Evolutionary conservation across 2,329 filamentous ascomycete genomes (phyloP).

Genomic region (Keithomyces neogunnii): DNA sequence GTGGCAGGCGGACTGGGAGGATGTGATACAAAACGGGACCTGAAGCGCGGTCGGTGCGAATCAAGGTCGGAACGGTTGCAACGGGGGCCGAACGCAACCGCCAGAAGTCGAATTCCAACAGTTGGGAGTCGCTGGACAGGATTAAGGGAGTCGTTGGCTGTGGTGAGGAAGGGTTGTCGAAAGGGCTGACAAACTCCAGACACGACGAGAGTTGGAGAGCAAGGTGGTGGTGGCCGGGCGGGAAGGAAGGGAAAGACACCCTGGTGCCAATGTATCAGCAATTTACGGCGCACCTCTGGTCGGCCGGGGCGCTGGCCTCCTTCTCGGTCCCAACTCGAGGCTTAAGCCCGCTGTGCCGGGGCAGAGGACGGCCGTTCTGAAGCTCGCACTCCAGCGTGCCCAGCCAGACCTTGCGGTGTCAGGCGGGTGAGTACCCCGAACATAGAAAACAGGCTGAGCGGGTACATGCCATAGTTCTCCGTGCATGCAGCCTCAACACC

Average conservation of each 20-base stretch:
- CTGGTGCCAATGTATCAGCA: background rate
- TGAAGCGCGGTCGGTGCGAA: constrained; percentile 5
- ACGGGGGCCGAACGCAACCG: background rate
- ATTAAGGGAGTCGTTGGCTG: background rate
- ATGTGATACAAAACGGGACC: background rate
- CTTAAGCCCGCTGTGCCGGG: no score
- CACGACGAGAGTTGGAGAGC: background rate
- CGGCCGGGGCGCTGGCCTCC: no score
- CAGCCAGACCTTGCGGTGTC: background rate
- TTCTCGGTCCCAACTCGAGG: no score
- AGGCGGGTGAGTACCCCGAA: background rate
- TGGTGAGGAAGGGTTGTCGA: background rate
- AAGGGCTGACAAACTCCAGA: background rate
- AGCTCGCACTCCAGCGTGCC: background rate
- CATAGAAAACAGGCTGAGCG: background rate
- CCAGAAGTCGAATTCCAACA: background rate
- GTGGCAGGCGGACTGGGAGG: background rate
- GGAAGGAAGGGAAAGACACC: background rate
- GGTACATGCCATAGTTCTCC: background rate
- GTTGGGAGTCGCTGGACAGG: background rate
- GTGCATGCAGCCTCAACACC: background rate
- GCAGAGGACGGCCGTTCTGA: no score
- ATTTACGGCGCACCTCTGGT: background rate
- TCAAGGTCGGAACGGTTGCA: background rate
- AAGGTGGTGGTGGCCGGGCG: background rate